These are phyloP conservation scores for Passalora sequoiae DNA, from an alignment of 2,329 filamentous ascomycete genomes.

Conservation along the genomic window DNA sequence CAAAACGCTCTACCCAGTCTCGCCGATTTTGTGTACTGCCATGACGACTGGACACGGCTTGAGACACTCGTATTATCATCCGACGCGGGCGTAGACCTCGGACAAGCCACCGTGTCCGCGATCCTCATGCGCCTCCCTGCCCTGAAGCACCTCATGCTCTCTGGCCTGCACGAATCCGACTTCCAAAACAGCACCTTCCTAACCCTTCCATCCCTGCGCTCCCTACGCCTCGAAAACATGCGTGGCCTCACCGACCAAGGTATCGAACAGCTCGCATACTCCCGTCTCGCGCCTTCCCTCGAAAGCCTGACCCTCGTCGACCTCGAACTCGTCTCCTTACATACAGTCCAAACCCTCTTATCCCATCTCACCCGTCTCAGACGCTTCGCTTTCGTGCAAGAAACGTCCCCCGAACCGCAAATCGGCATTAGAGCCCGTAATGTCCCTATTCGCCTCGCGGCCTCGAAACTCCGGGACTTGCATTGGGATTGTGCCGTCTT, in stretches of 20 bases:
- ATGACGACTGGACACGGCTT: conserved; percentile 48
- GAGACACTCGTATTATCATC: conserved; percentile 52
- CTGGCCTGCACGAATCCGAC: conserved; percentile 49
- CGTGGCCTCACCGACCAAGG: conserved; percentile 53
- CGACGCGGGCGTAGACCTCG: conserved; percentile 40
- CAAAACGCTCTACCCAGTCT: conserved; percentile 35
- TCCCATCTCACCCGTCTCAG: conserved; percentile 43
- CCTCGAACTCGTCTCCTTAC: conserved; percentile 49
- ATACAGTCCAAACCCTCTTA: conserved; percentile 50
- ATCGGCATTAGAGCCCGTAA: conserved; percentile 38
- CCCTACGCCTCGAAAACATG: conserved; percentile 52
- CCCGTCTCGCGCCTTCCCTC: conserved; percentile 42
- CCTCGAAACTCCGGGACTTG: conserved; percentile 46
- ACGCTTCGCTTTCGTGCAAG: conserved; percentile 51
- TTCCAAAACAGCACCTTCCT: conserved; percentile 53
- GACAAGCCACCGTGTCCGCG: conserved; percentile 52
- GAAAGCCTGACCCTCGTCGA: conserved; percentile 49
- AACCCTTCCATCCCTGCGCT: conserved; percentile 48
- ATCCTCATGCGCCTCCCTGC: conserved; percentile 50
- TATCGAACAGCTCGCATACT: conserved; percentile 46
- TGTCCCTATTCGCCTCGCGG: conserved; percentile 38
- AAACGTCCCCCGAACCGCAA: conserved; percentile 44
- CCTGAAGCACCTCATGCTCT: conserved; percentile 51
- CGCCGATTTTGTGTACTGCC: conserved; percentile 52
- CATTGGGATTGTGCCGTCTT: conserved; percentile 59